These are phyloP conservation scores for Phytophthora brassicae DNA, from an alignment of 352 stramenopile genomes.

Conservation along the genomic window DNA sequence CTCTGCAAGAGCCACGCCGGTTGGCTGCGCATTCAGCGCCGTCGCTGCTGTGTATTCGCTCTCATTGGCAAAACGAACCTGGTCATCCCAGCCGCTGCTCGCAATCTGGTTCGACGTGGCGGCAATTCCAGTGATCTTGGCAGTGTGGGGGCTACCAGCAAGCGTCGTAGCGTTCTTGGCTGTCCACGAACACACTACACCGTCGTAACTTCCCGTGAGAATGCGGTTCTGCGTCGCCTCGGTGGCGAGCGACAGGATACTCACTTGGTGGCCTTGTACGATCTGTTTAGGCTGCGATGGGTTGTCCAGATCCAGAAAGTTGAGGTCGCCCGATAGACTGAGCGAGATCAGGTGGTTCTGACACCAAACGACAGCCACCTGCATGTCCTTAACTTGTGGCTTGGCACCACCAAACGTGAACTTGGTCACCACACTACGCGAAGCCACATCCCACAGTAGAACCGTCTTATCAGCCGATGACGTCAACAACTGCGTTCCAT, in stretches of 20 bases:
- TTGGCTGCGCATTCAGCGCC: slow-evolving; percentile 68
- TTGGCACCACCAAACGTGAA: slow-evolving; percentile 73
- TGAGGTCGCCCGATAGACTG: slow-evolving; percentile 84
- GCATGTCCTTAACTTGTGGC: slow-evolving; percentile 83
- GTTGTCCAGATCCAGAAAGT: slow-evolving; percentile 72
- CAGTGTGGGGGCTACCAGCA: slow-evolving; percentile 51
- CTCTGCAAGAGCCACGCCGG: slow-evolving; percentile 59
- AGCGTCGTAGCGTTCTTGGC: slow-evolving; percentile 51
- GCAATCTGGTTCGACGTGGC: slow-evolving; percentile 66
- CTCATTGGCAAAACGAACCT: slow-evolving; percentile 71
- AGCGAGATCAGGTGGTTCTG: slow-evolving; percentile 83
- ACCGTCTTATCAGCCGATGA: slow-evolving; percentile 97
- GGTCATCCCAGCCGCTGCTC: slow-evolving; percentile 92
- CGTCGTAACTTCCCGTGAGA: slow-evolving; percentile 94
- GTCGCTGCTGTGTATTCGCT: slow-evolving; percentile 63
- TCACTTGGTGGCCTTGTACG: slow-evolving; percentile 91
- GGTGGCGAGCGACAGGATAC: slow-evolving; percentile 87
- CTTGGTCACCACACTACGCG: slow-evolving; percentile 67
- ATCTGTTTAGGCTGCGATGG: slow-evolving; percentile 75
- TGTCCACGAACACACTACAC: slow-evolving; percentile 92
- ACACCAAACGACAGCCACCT: slow-evolving; percentile 71
- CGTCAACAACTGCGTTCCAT: slow-evolving; percentile 91
- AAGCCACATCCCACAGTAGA: slow-evolving; percentile 89
- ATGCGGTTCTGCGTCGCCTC: slow-evolving; percentile 71
- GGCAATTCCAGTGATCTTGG: slow-evolving; percentile 83